Conservation (phyloP, 75 land plant species). For the Pseudotsuga menziesii region DNA sequence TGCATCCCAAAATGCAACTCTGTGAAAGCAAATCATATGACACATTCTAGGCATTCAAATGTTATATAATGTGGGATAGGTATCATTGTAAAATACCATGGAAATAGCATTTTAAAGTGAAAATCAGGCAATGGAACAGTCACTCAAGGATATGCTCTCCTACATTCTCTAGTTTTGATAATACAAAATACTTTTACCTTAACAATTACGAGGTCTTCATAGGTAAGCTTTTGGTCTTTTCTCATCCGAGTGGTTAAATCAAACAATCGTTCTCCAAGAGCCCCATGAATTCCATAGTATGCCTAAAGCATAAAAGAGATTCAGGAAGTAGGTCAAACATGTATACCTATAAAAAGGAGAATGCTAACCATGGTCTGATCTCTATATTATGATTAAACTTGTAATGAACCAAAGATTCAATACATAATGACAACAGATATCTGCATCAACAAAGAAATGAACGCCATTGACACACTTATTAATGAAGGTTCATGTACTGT, state of each 20-base stretch:
- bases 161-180: no score
- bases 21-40: background rate
- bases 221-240: constrained; percentile 57
- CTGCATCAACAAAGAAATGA: background rate
- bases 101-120: background rate
- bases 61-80: background rate
- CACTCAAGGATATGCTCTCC: no score
- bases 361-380: background rate
- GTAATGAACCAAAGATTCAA: background rate
- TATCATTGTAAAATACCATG: background rate
- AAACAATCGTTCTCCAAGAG: constrained; percentile 72
- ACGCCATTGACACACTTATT: background rate
- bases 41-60: background rate
- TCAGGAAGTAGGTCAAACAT: background rate
- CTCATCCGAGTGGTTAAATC: constrained; percentile 48
- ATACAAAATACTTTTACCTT: no score
- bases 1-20: constrained; percentile 8
- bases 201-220: constrained; percentile 68
- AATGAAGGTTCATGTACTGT: background rate
- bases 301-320: constrained; percentile 20
- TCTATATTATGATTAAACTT: background rate
- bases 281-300: constrained; percentile 60
- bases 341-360: background rate
- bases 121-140: no score
- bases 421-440: background rate